Percentiles rank a stretch among this genome's conserved stretches.
These are phyloP conservation scores for Strobilomyces dryophilus DNA, from an alignment of 768 basidiomycete genomes.

Conservation along the genomic window DNA sequence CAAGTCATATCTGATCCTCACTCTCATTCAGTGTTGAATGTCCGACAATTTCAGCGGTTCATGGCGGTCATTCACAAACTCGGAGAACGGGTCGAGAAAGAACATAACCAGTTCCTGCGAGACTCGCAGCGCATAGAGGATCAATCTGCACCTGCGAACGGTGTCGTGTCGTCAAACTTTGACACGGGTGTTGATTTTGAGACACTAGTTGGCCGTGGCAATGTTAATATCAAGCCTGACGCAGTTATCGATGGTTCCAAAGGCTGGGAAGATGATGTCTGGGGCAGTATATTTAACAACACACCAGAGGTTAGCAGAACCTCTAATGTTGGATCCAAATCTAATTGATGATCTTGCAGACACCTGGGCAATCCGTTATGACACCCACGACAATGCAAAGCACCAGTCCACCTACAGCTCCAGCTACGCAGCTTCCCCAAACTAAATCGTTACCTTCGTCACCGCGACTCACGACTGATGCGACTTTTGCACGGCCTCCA, in stretches of 20 bases:
- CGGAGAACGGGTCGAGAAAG: slow-evolving; percentile 84
- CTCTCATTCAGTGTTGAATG: slow-evolving; percentile 54
- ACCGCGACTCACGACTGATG: slow-evolving; percentile 33
- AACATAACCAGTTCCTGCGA: slow-evolving; percentile 88
- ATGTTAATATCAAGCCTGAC: slow-evolving; percentile 45
- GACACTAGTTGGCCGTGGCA: slow-evolving; percentile 68
- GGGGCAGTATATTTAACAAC: slow-evolving; percentile 71
- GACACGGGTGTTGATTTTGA: slow-evolving; percentile 77
- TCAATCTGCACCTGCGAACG: slow-evolving; percentile 50
- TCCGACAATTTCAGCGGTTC: slow-evolving; percentile 88
- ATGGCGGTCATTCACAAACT: slow-evolving; percentile 79
- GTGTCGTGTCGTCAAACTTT: slow-evolving; percentile 32
- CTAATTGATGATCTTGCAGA: slow-evolving; percentile 18
- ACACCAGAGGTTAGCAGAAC: slow-evolving; percentile 26
- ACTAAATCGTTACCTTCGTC: slow-evolving; percentile 39
- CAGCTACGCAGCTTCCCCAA: slow-evolving; percentile 10
- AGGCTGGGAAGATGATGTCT: slow-evolving; percentile 80
- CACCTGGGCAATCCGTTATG: slow-evolving; percentile 11
- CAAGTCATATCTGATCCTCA: not conserved
- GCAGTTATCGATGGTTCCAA: slow-evolving; percentile 33
- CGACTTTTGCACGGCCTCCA: slow-evolving; percentile 29
- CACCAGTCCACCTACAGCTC: slow-evolving; percentile 12
- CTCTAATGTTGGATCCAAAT: not conserved
- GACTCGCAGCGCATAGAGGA: slow-evolving; percentile 92
- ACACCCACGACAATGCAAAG: slow-evolving; percentile 12